Evolutionary conservation across 2,329 filamentous ascomycete genomes (phyloP).

Genomic region (Aspergillus luchuensis): DNA sequence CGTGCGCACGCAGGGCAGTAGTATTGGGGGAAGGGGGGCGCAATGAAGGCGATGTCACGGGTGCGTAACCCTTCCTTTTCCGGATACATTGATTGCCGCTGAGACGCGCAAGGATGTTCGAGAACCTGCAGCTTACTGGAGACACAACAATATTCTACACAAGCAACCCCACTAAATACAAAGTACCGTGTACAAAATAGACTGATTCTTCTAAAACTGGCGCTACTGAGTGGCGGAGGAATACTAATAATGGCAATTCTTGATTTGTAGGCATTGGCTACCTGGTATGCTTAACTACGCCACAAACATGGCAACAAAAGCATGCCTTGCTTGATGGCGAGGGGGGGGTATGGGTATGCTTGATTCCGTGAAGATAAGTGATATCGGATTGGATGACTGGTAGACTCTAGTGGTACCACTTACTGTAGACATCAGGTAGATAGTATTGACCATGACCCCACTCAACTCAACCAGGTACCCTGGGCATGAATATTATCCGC

Average conservation of each 20-base stretch:
- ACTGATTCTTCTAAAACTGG: too few species aligned
- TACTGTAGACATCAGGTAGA: background rate
- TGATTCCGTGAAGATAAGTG: background rate
- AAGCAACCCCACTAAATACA: too few species aligned
- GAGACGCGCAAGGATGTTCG: background rate
- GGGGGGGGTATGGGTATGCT: background rate
- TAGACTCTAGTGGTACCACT: background rate
- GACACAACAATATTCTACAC: background rate
- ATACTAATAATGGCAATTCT: too few species aligned
- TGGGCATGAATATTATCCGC: background rate
- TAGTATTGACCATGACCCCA: background rate
- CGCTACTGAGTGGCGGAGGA: too few species aligned
- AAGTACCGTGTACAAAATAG: too few species aligned
- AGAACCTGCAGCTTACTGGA: background rate
- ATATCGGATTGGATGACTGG: background rate
- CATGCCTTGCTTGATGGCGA: background rate
- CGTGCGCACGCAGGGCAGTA: background rate
- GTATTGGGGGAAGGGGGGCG: background rate
- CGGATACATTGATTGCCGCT: background rate
- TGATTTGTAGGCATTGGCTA: too few species aligned
- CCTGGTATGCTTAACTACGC: background rate
- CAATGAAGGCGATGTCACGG: slow-evolving; percentile 5
- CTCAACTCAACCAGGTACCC: background rate
- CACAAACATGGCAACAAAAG: background rate
- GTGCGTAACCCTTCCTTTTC: slow-evolving; percentile 7